These are phyloP conservation scores for Geranium brycei DNA, from an alignment of 345 rosid species.

Conservation along the genomic window DNA sequence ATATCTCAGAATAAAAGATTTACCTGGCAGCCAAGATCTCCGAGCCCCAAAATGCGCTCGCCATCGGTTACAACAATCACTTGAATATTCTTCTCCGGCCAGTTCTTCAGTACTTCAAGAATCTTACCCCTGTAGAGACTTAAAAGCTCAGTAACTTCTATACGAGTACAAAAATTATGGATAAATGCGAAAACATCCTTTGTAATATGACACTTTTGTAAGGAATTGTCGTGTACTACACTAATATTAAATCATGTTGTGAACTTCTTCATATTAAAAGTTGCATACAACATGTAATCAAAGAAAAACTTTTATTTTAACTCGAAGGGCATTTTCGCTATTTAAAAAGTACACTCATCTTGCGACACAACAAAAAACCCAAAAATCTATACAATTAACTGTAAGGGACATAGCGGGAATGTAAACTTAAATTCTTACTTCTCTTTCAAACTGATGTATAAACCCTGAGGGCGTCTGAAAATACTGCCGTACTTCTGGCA, in stretches of 20 bases:
- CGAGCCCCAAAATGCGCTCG: conserved; percentile 89
- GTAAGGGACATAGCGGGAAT: not conserved
- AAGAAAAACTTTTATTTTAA: not conserved
- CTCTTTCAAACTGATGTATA: conserved; percentile 88
- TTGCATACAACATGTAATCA: too few relatives aligned
- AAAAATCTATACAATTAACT: not conserved
- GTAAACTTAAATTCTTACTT: conserved; percentile 26
- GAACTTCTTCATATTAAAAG: too few relatives aligned
- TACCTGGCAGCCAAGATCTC: conserved; percentile 99
- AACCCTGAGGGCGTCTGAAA: conserved; percentile 85
- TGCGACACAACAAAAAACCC: too few relatives aligned
- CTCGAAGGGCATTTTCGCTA: too few relatives aligned
- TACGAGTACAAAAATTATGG: not conserved
- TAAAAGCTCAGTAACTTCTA: conserved; percentile 8
- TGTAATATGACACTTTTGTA: too few relatives aligned
- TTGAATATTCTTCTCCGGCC: conserved; percentile 87
- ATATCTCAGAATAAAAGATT: not conserved
- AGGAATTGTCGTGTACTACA: too few relatives aligned
- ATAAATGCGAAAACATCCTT: too few relatives aligned
- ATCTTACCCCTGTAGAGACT: conserved; percentile 59
- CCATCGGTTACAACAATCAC: conserved; percentile 98
- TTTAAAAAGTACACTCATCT: too few relatives aligned
- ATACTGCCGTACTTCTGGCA: conserved; percentile 96
- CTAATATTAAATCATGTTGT: too few relatives aligned
- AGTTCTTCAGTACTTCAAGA: conserved; percentile 80